A percentile compares a stretch with the other conserved stretches of the same genome.
These are phyloP conservation scores for Scheffersomyces illinoinensis DNA, from an alignment of 1,139 yeast species.

Conservation along the genomic window DNA sequence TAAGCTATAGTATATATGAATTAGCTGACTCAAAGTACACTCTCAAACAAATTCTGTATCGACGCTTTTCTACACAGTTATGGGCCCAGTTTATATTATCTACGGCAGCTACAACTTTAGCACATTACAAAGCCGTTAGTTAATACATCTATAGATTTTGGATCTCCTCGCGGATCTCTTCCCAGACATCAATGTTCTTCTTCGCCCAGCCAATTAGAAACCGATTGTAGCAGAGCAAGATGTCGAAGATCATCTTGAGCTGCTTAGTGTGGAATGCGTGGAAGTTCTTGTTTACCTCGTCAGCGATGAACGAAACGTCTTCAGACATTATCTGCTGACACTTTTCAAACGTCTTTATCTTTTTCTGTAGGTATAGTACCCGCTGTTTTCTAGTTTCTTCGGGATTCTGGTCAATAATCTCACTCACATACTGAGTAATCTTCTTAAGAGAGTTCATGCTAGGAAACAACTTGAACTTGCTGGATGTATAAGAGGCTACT, in stretches of 20 bases:
- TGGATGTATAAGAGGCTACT: slow-evolving; percentile 1
- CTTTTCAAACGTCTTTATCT: slow-evolving; percentile 54
- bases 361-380: slow-evolving; percentile 51
- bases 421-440: slow-evolving; percentile 63
- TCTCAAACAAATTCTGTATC: no score
- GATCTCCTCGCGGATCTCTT: slow-evolving; percentile 56
- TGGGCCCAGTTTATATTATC: not conserved
- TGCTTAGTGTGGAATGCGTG: slow-evolving; percentile 52
- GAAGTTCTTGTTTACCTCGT: slow-evolving; percentile 51
- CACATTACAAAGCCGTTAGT: not conserved
- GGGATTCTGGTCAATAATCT: slow-evolving; percentile 71
- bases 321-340: slow-evolving; percentile 59
- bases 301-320: slow-evolving; percentile 56
- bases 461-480: slow-evolving; percentile 26
- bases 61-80: not conserved
- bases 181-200: slow-evolving; percentile 73
- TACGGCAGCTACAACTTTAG: not conserved
- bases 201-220: slow-evolving; percentile 69
- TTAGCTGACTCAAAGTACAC: no score
- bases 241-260: slow-evolving; percentile 43
- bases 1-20: not conserved
- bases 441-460: slow-evolving; percentile 45
- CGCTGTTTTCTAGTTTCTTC: slow-evolving; percentile 62
- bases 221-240: slow-evolving; percentile 53
- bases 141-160: slow-evolving; percentile 17